Conservation (phyloP, 805 yeast genomes). For the Candida pseudoglaebosa region DNA sequence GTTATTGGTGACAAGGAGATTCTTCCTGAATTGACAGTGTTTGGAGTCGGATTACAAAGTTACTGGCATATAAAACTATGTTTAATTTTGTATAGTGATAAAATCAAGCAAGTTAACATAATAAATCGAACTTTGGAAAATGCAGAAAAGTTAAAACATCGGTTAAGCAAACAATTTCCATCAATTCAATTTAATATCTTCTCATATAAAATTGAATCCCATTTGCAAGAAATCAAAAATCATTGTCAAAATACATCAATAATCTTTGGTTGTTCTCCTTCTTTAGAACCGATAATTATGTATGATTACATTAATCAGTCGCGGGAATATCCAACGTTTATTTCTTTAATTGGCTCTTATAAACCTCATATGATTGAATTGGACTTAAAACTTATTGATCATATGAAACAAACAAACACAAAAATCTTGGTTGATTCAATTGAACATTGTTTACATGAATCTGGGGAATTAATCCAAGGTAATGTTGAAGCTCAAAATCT, state of each 20-base stretch:
- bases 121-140: slow-evolving; percentile 42
- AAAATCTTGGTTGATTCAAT: slow-evolving; percentile 57
- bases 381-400: slow-evolving; percentile 39
- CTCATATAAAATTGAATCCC: slow-evolving; percentile 12
- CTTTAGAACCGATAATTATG: slow-evolving; percentile 45
- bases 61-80: slow-evolving; percentile 57
- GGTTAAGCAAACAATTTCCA: slow-evolving; percentile 24
- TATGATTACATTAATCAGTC: slow-evolving; percentile 27
- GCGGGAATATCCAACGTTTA: slow-evolving; percentile 28
- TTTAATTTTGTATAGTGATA: slow-evolving; percentile 33
- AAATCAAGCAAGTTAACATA: slow-evolving; percentile 39
- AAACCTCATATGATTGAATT: slow-evolving; percentile 66
- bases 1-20: slow-evolving; percentile 18
- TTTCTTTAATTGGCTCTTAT: slow-evolving; percentile 63
- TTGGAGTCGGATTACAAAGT: slow-evolving; percentile 64
- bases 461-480: slow-evolving; percentile 60
- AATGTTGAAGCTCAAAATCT: slow-evolving; percentile 35
- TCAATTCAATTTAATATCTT: slow-evolving; percentile 19
- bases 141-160: slow-evolving; percentile 27
- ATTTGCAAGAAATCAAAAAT: slow-evolving; percentile 13
- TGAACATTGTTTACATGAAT: slow-evolving; percentile 53
- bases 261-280: slow-evolving; percentile 59
- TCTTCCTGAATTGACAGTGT: slow-evolving; percentile 33
- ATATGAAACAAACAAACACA: slow-evolving; percentile 28
- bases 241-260: slow-evolving; percentile 39